Evolutionary conservation across 2,329 filamentous ascomycete genomes (phyloP).

Genomic region (Aspergillus fumigatiaffinis): DNA sequence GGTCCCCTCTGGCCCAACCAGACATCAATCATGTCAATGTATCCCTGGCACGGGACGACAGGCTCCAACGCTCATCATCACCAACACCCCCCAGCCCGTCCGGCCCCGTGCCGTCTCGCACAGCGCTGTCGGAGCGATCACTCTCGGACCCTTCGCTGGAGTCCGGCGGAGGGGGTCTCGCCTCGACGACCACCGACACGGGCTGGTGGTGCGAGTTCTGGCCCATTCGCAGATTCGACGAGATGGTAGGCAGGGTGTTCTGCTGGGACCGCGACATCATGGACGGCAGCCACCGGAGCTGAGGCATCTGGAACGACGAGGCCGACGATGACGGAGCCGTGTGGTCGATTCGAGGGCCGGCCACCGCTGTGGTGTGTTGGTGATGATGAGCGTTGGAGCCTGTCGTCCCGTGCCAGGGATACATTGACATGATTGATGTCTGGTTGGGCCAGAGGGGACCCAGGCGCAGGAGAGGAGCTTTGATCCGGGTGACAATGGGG

Average conservation of each 20-base stretch:
- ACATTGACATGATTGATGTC: slow-evolving; percentile 8
- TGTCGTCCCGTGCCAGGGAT: slow-evolving; percentile 15
- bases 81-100: slow-evolving; percentile 5
- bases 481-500: background rate
- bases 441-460: background rate
- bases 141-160: slow-evolving; percentile 15
- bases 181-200: slow-evolving; percentile 14
- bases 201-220: slow-evolving; percentile 5
- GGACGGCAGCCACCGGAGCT: slow-evolving; percentile 24
- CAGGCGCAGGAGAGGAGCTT: background rate
- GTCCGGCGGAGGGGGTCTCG: slow-evolving; percentile 6
- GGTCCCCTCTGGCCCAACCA: background rate
- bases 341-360: slow-evolving; percentile 10
- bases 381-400: slow-evolving; percentile 1
- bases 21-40: slow-evolving; percentile 8
- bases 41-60: slow-evolving; percentile 15
- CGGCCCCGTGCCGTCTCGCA: slow-evolving; percentile 7
- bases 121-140: slow-evolving; percentile 10
- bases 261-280: slow-evolving; percentile 18
- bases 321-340: slow-evolving; percentile 9
- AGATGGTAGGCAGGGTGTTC: slow-evolving; percentile 15
- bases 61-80: slow-evolving; percentile 1
- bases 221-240: slow-evolving; percentile 16
- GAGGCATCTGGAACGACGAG: slow-evolving; percentile 19
- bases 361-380: background rate